These are phyloP conservation scores for Rhodosporidiobolus sp. DNA, from an alignment of 768 basidiomycete genomes.

Conservation along the genomic window DNA sequence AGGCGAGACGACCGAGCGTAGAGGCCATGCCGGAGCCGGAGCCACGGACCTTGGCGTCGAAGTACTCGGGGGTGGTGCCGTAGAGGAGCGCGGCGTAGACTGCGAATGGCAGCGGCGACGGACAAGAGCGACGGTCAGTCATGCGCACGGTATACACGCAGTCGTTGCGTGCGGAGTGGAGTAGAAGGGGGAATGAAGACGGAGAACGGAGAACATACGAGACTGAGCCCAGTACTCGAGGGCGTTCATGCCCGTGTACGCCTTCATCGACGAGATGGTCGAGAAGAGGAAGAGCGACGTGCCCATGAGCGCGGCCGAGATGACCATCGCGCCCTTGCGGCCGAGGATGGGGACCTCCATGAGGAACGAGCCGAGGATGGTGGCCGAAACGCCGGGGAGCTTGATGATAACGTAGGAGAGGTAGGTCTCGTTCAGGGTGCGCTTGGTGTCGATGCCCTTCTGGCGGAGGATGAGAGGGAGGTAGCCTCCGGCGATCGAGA, in stretches of 20 bases:
- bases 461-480: conserved; percentile 49
- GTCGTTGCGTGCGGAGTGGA: too few species aligned
- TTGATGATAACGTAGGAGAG: conserved; percentile 43
- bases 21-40: conserved; percentile 23
- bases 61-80: conserved; percentile 20
- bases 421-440: conserved; percentile 49
- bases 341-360: conserved; percentile 29
- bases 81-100: conserved; percentile 31
- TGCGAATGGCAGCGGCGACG: too few species aligned
- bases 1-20: conserved; percentile 15
- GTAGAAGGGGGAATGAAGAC: neutral
- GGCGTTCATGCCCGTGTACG: conserved; percentile 17
- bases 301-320: conserved; percentile 22
- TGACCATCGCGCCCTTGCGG: conserved; percentile 24
- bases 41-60: conserved; percentile 17
- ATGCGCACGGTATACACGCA: too few species aligned
- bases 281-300: conserved; percentile 30
- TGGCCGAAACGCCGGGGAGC: conserved; percentile 12
- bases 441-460: conserved; percentile 45
- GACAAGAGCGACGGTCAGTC: too few species aligned
- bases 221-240: conserved; percentile 36
- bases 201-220: neutral
- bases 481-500: conserved; percentile 49
- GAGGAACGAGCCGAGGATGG: conserved; percentile 23
- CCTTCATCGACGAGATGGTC: neutral